Evolutionary conservation across 2,329 filamentous ascomycete species (phyloP), one percentile per base, ranked within the genome.

Genomic region (Geoglossum cookeanum): DNA sequence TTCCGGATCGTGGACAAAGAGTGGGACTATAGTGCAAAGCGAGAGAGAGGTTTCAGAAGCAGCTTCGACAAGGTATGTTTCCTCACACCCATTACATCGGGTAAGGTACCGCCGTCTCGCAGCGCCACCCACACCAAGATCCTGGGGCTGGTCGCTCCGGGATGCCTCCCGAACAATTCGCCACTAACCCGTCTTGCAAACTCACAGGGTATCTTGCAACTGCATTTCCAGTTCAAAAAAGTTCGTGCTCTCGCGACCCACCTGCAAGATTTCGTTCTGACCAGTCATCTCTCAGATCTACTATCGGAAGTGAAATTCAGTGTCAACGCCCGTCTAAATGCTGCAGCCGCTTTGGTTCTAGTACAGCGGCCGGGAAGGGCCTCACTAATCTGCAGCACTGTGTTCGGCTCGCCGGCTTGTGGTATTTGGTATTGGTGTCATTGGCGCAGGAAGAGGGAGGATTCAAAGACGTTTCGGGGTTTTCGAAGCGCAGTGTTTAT

Each of bases 211-310:
- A 95, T 97, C 64, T 74, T 98, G 58, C 90, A 96, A 72, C 78
- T 98, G 59, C 91, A 97, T 69, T 98, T 98, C 69, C 90, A 96
- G 70, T 96, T 97, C 76, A 98, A 97, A 71, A 94, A 95, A 81
- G 89, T 94, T 70, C 64, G 71, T 63, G 58, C 58, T 51, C 48
- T 33, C 32, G 55, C 44, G 42, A 6, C 33, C 5, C n/a, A 35
- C 29, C 51, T 52, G 42, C 27, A 55, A 54, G 58, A 55, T 61
- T 58, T 17, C 49, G 22, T 15, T 39, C 60, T 61, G 48, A 61
- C 53, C 11, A 39, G 42, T 58, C 52, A 51, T 47, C 35, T 63
- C 55, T 22, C 48, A 76, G 76, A 75, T 79, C 62, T 79, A 78
- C 63, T 79, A 79, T 68, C 69, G 76, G 60, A 79, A 79, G 64